Conservation (phyloP, 495 filamentous ascomycete genomes). For the Aspergillus bridgeri region DNA sequence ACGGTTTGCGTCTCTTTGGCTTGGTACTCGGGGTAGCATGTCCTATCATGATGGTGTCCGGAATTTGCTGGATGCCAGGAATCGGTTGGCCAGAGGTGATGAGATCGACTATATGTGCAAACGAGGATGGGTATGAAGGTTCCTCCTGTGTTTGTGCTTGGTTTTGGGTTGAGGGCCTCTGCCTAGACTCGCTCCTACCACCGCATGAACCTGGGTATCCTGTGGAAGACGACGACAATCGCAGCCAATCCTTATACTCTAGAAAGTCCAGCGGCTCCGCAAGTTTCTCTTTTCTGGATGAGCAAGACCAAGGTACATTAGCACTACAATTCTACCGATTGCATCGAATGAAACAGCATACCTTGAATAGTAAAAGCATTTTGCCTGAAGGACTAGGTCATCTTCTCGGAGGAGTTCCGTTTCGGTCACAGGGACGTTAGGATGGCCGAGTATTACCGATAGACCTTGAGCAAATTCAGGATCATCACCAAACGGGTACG, state of each 20-base stretch:
- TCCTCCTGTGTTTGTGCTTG: slow-evolving; percentile 19
- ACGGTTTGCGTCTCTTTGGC: slow-evolving; percentile 67
- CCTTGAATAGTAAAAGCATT: slow-evolving; percentile 54
- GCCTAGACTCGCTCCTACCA: not conserved
- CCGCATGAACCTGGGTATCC: not conserved
- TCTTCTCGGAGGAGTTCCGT: slow-evolving; percentile 39
- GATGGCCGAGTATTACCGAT: slow-evolving; percentile 45
- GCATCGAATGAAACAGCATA: slow-evolving; percentile 14
- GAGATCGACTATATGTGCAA: slow-evolving; percentile 84
- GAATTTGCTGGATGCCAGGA: slow-evolving; percentile 86
- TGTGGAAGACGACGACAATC: slow-evolving; percentile 8
- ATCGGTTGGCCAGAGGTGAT: slow-evolving; percentile 81
- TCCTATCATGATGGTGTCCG: slow-evolving; percentile 70
- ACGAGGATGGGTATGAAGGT: slow-evolving; percentile 76
- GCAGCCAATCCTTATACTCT: slow-evolving; percentile 43
- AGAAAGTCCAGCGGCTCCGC: slow-evolving; percentile 34
- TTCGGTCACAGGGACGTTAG: slow-evolving; percentile 36
- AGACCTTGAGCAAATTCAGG: slow-evolving; percentile 48
- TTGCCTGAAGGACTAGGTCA: slow-evolving; percentile 47
- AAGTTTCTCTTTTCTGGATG: slow-evolving; percentile 40
- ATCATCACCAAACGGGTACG: slow-evolving; percentile 42
- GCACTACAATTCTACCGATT: not conserved
- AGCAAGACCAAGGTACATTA: not conserved
- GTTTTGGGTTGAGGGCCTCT: not conserved
- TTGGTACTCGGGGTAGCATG: slow-evolving; percentile 52